Percentiles rank a stretch among this genome's conserved stretches.
Evolutionary conservation across 192 early-diverging fungal genomes (phyloP).

Genomic region (Coemansia sp.): DNA sequence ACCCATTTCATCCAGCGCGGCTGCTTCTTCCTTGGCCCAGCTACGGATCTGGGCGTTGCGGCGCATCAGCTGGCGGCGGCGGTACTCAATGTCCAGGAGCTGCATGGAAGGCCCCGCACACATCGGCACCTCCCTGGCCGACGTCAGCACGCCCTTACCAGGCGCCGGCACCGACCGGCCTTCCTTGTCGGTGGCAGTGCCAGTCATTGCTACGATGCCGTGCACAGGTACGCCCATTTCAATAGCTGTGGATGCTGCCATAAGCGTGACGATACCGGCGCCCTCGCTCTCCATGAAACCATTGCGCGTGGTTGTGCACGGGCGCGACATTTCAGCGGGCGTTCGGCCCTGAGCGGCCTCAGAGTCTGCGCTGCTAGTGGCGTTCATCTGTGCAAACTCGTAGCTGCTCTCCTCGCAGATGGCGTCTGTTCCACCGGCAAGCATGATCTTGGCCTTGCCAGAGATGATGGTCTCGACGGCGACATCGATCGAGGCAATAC

Average conservation of each 20-base stretch:
- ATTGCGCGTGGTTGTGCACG: constrained; percentile 79
- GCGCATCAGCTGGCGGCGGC: constrained; percentile 69
- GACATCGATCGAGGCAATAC: constrained; percentile 85
- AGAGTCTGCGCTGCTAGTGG: constrained; percentile 75
- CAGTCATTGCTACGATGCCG: constrained; percentile 79
- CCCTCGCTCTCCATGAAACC: constrained; percentile 97
- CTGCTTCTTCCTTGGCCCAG: constrained; percentile 1
- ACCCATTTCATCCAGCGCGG: not conserved
- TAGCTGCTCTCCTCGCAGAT: constrained; percentile 86
- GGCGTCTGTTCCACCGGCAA: constrained; percentile 87
- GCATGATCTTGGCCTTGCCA: constrained; percentile 88
- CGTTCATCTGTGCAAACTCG: constrained; percentile 98
- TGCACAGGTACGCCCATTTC: constrained; percentile 90
- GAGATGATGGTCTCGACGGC: constrained; percentile 84
- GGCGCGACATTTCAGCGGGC: constrained; percentile 90
- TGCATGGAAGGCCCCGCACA: constrained; percentile 52
- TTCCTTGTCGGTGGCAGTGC: constrained; percentile 94
- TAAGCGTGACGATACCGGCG: constrained; percentile 82
- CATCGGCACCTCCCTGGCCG: constrained; percentile 68
- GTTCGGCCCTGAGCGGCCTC: constrained; percentile 81
- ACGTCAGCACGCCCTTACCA: constrained; percentile 90
- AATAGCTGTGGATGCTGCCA: constrained; percentile 80
- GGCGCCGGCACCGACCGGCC: constrained; percentile 95
- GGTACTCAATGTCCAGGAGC: constrained; percentile 82
- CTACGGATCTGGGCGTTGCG: constrained; percentile 8